Base-by-base conservation (phyloP, 176 grass and related monocot genomes). In the Oryza australiensis region DNA sequence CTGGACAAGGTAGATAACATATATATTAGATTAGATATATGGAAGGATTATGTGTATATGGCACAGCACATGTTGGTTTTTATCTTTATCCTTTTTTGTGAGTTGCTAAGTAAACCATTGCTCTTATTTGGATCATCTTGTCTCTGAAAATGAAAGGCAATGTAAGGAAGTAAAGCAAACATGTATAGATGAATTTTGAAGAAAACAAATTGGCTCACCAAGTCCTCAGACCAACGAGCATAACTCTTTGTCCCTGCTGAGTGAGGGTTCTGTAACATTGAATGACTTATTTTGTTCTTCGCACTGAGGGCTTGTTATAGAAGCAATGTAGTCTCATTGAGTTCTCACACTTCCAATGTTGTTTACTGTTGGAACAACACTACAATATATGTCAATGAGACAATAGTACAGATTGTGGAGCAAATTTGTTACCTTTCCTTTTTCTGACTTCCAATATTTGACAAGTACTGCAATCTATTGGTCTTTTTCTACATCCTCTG, bases 231-330 rank as follows among this genome's bases (percentile, higher is more conserved):
- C 76, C 69, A 66, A 34, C 53, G 53, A 34, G 76, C 76, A 86
- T 64, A 86, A 35, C 77, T 81, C 41, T 81, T 81, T 57, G 84
- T 74, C 26, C 65, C 66, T 15, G 49, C 64, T 22, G 65, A 79
- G 70, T 80, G 84, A 9, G 84, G 51, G 59, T 26, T 53, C 23
- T 80, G 49, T 43, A 43, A 37, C 53, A 80, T 62, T 12, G 38
- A 18, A 7, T 27, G 51, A 40, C 76, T 72, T 66, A 1, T 74
- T 73, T 66, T 30, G 32, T 86, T 86, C 57, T 43, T 45, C 53
- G 74, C 68, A 43, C n/a, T 74, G 15, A 46, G 9, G 2, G 14
- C 27, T n/a, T 86, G 1, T 34, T 9, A 74, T 2, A 40, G 7
- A 66, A 64, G 2, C 7, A 73, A 10, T 28, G 26, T 13, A 66